These are phyloP conservation scores for Eutypella sp. DNA, from an alignment of 2,329 filamentous ascomycete genomes.

Conservation along the genomic window DNA sequence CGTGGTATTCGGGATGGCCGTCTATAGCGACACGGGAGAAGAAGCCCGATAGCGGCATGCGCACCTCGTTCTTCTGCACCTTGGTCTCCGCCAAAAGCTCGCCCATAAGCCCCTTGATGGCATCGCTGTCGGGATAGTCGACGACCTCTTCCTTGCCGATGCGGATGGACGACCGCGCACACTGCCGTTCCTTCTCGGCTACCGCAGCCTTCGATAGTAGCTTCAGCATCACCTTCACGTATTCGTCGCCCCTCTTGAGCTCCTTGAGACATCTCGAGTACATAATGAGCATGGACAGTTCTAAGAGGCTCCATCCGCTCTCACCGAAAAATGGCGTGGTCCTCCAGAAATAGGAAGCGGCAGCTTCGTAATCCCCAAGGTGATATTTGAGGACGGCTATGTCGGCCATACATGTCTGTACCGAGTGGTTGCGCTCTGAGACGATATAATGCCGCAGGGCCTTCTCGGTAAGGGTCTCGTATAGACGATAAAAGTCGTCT, in stretches of 20 bases:
- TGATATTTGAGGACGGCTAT: conserved; percentile 80
- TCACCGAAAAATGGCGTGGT: conserved; percentile 76
- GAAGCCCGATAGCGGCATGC: conserved; percentile 65
- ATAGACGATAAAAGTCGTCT: conserved; percentile 61
- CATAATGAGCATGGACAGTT: conserved; percentile 79
- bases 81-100: conserved; percentile 43
- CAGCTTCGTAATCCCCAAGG: conserved; percentile 65
- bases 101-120: conserved; percentile 43
- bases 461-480: conserved; percentile 76
- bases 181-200: conserved; percentile 45
- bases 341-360: conserved; percentile 71
- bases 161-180: conserved; percentile 32
- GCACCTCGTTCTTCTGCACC: conserved; percentile 51
- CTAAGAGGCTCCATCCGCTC: conserved; percentile 72
- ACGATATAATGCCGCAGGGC: conserved; percentile 78
- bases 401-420: conserved; percentile 75
- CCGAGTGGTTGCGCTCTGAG: conserved; percentile 72
- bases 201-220: conserved; percentile 64
- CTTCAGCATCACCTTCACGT: conserved; percentile 69
- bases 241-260: conserved; percentile 72
- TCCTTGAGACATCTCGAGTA: conserved; percentile 78
- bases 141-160: conserved; percentile 27
- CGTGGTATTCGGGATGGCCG: conserved; percentile 63
- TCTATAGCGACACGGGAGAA: conserved; percentile 67
- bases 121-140: conserved; percentile 26